These are phyloP conservation scores for Urtica urens DNA, from an alignment of 306 rosid species.

Conservation along the genomic window DNA sequence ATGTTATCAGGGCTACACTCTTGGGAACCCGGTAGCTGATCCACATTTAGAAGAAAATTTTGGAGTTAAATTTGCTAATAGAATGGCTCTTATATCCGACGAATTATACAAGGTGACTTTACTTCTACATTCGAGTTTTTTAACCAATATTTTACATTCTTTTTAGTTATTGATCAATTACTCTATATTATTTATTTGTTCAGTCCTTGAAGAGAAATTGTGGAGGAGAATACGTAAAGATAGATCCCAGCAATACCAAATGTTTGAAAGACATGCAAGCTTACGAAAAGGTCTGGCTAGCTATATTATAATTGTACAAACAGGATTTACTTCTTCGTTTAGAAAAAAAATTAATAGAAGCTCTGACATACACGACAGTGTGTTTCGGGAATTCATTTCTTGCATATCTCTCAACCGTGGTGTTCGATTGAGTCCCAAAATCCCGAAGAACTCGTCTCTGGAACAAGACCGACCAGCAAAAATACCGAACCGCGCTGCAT, in stretches of 20 bases:
- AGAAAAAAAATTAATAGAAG: not conserved
- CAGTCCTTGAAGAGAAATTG: constrained; percentile 45
- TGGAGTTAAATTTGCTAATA: constrained; percentile 27
- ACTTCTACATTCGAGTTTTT: not conserved
- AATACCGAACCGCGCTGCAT: not conserved
- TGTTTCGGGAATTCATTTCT: constrained; percentile 12
- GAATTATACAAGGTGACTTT: constrained; percentile 38
- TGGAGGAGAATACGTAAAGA: constrained; percentile 22
- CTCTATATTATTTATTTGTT: not conserved
- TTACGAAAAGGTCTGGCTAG: constrained; percentile 13
- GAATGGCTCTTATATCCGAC: constrained; percentile 31
- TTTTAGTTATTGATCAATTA: not conserved
- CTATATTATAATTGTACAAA: not conserved
- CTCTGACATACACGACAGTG: constrained; percentile 18
- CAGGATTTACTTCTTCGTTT: not conserved
- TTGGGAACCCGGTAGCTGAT: constrained; percentile 39
- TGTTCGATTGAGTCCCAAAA: constrained; percentile 1
- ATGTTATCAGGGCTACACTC: constrained; percentile 26
- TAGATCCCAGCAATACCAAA: constrained; percentile 19
- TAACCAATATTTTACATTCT: not conserved
- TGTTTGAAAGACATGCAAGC: constrained; percentile 24
- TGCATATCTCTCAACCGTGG: constrained; percentile 34
- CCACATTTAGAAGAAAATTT: fast-evolving
- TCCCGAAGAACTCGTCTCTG: constrained; percentile 4
- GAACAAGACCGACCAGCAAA: constrained; percentile 22